Evolutionary conservation across 108 stramenopile genomes (phyloP).

Genomic region (Aurantiochytrium sp.): DNA sequence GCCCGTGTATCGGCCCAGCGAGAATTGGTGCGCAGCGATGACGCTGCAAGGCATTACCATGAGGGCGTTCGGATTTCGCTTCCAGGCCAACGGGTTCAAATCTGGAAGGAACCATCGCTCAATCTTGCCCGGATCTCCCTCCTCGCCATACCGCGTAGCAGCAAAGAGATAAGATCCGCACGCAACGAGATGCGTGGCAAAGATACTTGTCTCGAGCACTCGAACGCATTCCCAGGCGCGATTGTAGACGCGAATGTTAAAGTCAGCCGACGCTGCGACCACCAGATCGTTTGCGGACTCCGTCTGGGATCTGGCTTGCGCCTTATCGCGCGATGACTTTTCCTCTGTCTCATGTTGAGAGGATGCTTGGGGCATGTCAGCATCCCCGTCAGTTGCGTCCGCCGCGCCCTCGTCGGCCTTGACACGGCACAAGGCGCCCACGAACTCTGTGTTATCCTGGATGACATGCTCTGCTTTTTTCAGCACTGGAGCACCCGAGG

Average conservation of each 20-base stretch:
- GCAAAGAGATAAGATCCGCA: background rate
- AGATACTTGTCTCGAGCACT: background rate
- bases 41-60: background rate
- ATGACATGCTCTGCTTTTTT: constrained; percentile 7
- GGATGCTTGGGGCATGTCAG: too few relatives aligned
- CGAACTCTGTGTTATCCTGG: background rate
- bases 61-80: background rate
- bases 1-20: background rate
- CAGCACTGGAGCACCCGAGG: background rate
- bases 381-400: too few relatives aligned
- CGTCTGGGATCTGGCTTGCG: background rate
- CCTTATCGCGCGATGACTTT: too few relatives aligned
- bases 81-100: background rate
- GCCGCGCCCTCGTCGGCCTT: background rate
- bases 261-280: background rate
- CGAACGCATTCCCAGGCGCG: background rate
- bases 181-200: background rate
- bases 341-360: too few relatives aligned
- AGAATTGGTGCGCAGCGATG: background rate
- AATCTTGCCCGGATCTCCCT: background rate
- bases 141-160: background rate
- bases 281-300: background rate
- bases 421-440: background rate
- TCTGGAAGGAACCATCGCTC: background rate
- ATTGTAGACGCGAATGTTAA: background rate